Base-by-base conservation (phyloP, 2,329 filamentous ascomycete genomes). In the Hypoxylon sp. region DNA sequence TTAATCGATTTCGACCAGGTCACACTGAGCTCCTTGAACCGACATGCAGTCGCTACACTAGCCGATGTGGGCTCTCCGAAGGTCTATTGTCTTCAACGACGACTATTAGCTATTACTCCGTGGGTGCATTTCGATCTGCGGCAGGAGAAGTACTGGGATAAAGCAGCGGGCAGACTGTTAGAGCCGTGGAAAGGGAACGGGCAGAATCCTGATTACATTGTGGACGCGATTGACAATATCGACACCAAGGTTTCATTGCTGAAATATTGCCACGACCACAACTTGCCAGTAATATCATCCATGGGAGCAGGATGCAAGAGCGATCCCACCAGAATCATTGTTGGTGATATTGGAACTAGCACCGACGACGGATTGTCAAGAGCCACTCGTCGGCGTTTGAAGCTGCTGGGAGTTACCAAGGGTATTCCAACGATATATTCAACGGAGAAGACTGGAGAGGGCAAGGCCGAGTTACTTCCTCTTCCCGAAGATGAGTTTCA, bases 181-280 rank as follows among this genome's bases (percentile, higher is more conserved):
- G 87, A 82, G 0, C 83, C 87, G 0, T 94, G 93, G 89, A 79
- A 82, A 74, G 81, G 81, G 43, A 83, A 79, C 4, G 88, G 83
- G 14, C 87, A 85, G 75, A 85, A 85, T 73, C 94, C 94, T 1
- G 91, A 95, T 73, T 99, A 90, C 74, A 89, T 99, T n/a, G 88
- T 99, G 34, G 96, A 99, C 79, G 96, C 95, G 21, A 99, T 99
- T 71, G 96, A 99, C 79, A 98, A 99, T 76, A 98, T 99, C 68
- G 93, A 97, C 54, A 97, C 93, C 57, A 99, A 99, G 81, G 95
- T 99, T 2, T 91, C 90, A 16, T 82, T 99, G 58, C 84, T 99
- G 41, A 90, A 93, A 74, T 97, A 96, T 80, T 99, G 96, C 80
- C 85, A 94, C 76, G 87, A 89, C 65, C 86, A 93, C 75, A 83